Evolutionary conservation across 2,329 filamentous ascomycete genomes (phyloP), one percentile per base, ranked within the genome.

Genomic region (Phoma sp.): DNA sequence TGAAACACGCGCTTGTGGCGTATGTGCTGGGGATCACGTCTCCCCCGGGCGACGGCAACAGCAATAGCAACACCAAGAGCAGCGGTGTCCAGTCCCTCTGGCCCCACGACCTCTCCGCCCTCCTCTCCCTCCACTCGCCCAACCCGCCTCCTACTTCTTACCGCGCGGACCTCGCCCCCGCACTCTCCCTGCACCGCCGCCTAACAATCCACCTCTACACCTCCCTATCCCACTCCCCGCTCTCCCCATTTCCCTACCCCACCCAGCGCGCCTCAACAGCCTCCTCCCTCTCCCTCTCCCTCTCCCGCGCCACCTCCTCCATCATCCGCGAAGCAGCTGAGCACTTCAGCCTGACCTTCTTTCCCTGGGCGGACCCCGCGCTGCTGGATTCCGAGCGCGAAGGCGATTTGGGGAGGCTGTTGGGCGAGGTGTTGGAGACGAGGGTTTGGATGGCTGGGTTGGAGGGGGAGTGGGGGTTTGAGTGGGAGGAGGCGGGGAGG

Each of bases 291-390:
- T 54, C 51, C 0, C 36, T 54, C 1, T 49, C 52, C 1, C 8
- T 56, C 42, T 35, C 29, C 37, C 46, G 51, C n/a, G 30, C 46
- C 18, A 54, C 23, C 24, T 54, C 29, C 49, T 64, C 66, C 9
- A 57, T 61, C n/a, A 64, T 68, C 8, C 65, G 64, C 32, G 68
- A 72, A 62, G 68, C 69, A n/a, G 70, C 71, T 1, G 68, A 71
- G 44, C 66, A 70, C 52, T 73, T 73, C 55, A 60, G 64, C 4
- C 60, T 73, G 4, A 67, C 68, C 0, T 73, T 73, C 57, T 73
- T 73, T 42, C 68, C 70, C 1, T 73, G 71, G 71, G 67, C 68
- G 4, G 67, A 71, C 44, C 71, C 71, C 2, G 39, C 47, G 2
- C 58, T 57, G 9, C 47, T 49, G 9, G 71, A 73, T 32, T 58